Percentiles rank a stretch among this genome's conserved stretches.
Conservation (phyloP, 2,329 filamentous ascomycete species). For the Pestalotiopsis sp. region DNA sequence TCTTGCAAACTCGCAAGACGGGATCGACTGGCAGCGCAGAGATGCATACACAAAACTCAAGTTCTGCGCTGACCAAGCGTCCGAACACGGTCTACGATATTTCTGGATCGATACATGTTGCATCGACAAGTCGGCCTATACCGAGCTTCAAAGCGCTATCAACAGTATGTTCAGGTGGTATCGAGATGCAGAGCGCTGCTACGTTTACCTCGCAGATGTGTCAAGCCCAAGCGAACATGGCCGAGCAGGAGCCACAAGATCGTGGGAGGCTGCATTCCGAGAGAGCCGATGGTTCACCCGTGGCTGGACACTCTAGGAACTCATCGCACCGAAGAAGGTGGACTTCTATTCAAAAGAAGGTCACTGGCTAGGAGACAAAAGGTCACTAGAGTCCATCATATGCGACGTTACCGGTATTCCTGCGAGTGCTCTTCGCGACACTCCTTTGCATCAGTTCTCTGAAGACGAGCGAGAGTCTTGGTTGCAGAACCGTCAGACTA, state of each 20-base stretch:
- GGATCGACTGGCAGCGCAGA: not conserved
- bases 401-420: slow-evolving; percentile 6
- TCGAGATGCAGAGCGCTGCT: slow-evolving; percentile 6
- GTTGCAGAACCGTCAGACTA: slow-evolving; percentile 18
- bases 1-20: not conserved
- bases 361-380: slow-evolving; percentile 10
- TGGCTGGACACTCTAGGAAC: slow-evolving; percentile 12
- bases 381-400: slow-evolving; percentile 2
- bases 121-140: slow-evolving; percentile 16
- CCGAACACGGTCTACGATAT: slow-evolving; percentile 5
- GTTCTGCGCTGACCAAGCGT: not conserved
- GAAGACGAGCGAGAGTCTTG: slow-evolving; percentile 19
- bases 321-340: slow-evolving; percentile 12
- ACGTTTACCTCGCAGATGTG: slow-evolving; percentile 13
- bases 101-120: slow-evolving; percentile 12
- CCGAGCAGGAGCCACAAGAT: not conserved
- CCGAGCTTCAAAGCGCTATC: not conserved
- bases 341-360: slow-evolving; percentile 16
- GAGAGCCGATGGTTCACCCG: slow-evolving; percentile 14
- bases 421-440: slow-evolving; percentile 3
- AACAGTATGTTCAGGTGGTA: slow-evolving; percentile 15
- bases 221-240: not conserved
- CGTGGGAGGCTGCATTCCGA: slow-evolving; percentile 10
- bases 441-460: slow-evolving; percentile 13
- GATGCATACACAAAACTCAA: not conserved